Evolutionary conservation across 1,284 basidiomycete genomes (phyloP).

Genomic region (Melampsora larici-populina): DNA sequence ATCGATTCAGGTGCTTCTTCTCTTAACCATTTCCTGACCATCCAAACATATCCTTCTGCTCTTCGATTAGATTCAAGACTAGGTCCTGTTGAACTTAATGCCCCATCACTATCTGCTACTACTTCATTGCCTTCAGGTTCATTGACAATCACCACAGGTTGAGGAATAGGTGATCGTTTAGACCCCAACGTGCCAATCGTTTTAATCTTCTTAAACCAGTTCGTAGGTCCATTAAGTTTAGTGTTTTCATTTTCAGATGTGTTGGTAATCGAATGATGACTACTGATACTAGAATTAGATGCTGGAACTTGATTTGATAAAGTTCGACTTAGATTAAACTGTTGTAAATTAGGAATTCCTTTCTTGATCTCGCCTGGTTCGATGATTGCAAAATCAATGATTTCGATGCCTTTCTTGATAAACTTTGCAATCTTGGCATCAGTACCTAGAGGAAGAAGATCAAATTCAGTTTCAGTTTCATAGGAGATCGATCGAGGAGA

Average conservation of each 20-base stretch:
- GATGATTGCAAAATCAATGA: constrained; percentile 54
- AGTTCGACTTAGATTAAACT: constrained; percentile 55
- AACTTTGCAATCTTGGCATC: constrained; percentile 92
- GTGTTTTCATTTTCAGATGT: not conserved
- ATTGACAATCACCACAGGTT: not conserved
- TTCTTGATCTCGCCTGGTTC: constrained; percentile 60
- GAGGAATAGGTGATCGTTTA: not conserved
- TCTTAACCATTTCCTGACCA: constrained; percentile 49
- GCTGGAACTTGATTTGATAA: constrained; percentile 23
- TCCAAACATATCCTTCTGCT: constrained; percentile 51
- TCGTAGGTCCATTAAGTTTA: not conserved
- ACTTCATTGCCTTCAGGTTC: not conserved
- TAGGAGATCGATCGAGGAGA: no score
- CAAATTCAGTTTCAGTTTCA: no score
- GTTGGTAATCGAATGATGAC: not conserved
- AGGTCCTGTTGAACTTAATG: constrained; percentile 31
- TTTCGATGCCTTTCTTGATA: constrained; percentile 65
- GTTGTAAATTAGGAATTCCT: constrained; percentile 72
- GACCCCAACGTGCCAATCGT: not conserved
- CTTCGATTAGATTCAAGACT: constrained; percentile 45
- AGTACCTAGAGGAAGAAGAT: constrained; percentile 62
- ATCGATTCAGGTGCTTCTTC: constrained; percentile 43
- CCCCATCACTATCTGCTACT: constrained; percentile 5
- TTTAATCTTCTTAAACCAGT: not conserved
- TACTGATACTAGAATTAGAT: constrained; percentile 1